Conservation (phyloP, 2,329 filamentous ascomycete genomes). For the Penicillium aurantiogriseum region DNA sequence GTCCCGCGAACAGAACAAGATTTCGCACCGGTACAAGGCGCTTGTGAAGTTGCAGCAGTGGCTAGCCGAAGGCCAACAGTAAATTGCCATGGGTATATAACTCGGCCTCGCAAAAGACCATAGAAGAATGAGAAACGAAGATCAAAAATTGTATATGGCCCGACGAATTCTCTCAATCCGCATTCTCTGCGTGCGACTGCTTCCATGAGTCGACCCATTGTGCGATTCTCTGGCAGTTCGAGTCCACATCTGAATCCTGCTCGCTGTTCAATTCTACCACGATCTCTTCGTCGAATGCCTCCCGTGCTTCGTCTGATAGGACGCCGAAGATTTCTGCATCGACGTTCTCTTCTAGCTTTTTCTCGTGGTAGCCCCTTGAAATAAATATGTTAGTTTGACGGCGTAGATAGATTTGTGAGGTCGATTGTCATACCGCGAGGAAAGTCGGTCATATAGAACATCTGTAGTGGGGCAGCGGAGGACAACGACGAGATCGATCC, state of each 20-base stretch:
- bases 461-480: constrained; percentile 73
- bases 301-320: constrained; percentile 81
- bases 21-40: constrained; percentile 89
- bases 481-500: constrained; percentile 94
- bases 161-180: constrained; percentile 21
- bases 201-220: constrained; percentile 82
- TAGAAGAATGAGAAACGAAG: constrained; percentile 11
- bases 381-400: background rate
- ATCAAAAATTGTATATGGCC: background rate
- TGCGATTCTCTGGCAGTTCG: constrained; percentile 80
- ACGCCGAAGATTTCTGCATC: constrained; percentile 98
- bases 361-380: constrained; percentile 73
- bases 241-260: constrained; percentile 78
- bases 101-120: constrained; percentile 6
- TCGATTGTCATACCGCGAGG: constrained; percentile 56
- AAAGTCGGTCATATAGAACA: constrained; percentile 79
- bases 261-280: constrained; percentile 88
- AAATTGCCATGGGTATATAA: constrained; percentile 19
- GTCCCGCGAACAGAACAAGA: constrained; percentile 61
- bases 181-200: constrained; percentile 44
- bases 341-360: constrained; percentile 91
- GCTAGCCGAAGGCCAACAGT: constrained; percentile 55
- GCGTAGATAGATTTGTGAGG: background rate
- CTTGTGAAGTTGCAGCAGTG: constrained; percentile 80
- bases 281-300: constrained; percentile 81